These are phyloP conservation scores for Lactarius akahatsu DNA, from an alignment of 768 basidiomycete genomes.

Conservation along the genomic window DNA sequence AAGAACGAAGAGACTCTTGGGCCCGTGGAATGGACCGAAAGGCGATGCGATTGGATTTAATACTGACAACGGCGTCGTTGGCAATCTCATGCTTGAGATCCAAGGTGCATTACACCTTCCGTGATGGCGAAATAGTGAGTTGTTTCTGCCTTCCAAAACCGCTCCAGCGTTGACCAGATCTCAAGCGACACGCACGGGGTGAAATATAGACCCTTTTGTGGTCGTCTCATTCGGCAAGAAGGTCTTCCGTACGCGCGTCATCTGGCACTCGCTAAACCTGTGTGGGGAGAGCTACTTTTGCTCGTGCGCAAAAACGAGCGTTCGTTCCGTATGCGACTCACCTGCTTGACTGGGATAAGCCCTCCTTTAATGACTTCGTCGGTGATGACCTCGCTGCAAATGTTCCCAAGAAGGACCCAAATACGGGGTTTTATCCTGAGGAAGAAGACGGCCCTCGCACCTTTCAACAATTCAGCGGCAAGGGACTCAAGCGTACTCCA, in stretches of 20 bases:
- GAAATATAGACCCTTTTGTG: slow-evolving; percentile 98
- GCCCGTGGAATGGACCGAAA: slow-evolving; percentile 40
- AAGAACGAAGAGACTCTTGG: slow-evolving; percentile 39
- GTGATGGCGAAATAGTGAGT: slow-evolving; percentile 80
- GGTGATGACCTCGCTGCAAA: slow-evolving; percentile 68
- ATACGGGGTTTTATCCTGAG: slow-evolving; percentile 54
- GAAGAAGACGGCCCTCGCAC: slow-evolving; percentile 52
- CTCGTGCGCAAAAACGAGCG: slow-evolving; percentile 89
- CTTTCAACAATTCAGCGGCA: slow-evolving; percentile 67
- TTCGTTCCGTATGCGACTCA: slow-evolving; percentile 71
- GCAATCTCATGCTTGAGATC: slow-evolving; percentile 95
- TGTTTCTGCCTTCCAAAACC: neutral
- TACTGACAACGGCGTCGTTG: slow-evolving; percentile 77
- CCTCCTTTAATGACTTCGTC: slow-evolving; percentile 83
- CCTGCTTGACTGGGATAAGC: slow-evolving; percentile 97
- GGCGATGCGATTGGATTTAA: slow-evolving; percentile 57
- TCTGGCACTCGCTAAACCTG: slow-evolving; percentile 84
- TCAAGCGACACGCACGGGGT: slow-evolving; percentile 79
- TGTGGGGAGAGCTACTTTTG: slow-evolving; percentile 93
- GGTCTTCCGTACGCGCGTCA: slow-evolving; percentile 89
- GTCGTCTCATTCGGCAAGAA: slow-evolving; percentile 97
- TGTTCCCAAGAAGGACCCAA: slow-evolving; percentile 49
- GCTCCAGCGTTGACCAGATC: neutral
- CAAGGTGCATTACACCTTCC: slow-evolving; percentile 82
- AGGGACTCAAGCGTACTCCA: slow-evolving; percentile 79